A percentile compares a stretch with the other conserved stretches of the same genome.
phyloP scores from a whole-genome alignment of 2,329 filamentous ascomycete genomes.

The Fusarium drepaniforme region DNA sequence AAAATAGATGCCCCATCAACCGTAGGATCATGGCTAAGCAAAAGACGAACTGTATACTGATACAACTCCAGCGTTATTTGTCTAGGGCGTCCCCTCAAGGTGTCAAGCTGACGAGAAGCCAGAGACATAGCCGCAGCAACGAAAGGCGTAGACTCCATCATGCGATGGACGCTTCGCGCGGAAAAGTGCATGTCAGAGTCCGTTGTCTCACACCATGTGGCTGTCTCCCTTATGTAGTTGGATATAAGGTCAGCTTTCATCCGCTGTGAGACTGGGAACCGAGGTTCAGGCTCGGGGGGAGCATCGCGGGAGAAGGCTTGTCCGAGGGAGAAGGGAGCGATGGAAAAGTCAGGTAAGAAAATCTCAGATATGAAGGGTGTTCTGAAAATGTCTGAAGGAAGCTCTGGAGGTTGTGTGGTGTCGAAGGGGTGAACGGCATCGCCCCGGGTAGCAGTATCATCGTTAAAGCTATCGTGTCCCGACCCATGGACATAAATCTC shows the following conservation, averaged over 20 bases:
- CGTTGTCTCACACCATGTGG: neutral
- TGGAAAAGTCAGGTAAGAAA: neutral
- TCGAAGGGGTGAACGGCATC: neutral
- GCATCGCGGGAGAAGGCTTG: neutral
- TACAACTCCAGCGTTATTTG: neutral
- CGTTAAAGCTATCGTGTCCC: neutral
- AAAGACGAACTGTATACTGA: neutral
- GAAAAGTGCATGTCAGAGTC: neutral
- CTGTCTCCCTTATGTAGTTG: neutral
- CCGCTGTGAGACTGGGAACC: neutral
- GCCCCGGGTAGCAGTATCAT: neutral
- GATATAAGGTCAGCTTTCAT: neutral
- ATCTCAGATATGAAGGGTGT: neutral
- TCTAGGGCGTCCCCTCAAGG: neutral
- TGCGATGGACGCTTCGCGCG: neutral
- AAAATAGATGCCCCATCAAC: neutral
- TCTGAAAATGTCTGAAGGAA: neutral
- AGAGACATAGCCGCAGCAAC: neutral
- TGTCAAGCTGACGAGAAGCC: neutral
- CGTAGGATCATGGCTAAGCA: neutral
- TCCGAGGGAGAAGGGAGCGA: neutral
- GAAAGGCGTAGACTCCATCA: neutral
- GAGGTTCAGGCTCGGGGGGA: neutral
- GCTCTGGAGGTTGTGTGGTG: neutral
- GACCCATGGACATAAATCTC: neutral